Base-by-base conservation (phyloP, 768 basidiomycete genomes). In the Psilocybe sp. region DNA sequence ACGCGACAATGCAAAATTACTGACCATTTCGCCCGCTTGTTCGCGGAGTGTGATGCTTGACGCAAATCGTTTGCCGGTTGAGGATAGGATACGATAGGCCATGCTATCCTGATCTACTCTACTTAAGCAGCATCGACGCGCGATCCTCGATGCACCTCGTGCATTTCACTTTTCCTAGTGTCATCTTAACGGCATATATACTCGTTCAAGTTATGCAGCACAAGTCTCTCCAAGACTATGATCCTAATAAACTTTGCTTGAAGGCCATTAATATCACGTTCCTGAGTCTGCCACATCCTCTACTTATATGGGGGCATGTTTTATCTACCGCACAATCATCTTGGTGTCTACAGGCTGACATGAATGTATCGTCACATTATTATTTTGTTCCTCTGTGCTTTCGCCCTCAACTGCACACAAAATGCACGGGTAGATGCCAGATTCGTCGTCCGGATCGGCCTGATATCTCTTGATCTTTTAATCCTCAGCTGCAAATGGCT, bases 221-320 rank as follows among this genome's bases (percentile, higher is more conserved):
- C 7, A 28, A 28, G 23, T 28, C 7, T 28, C 23, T 28, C 23
- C 3, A 28, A 28, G 23, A 28, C 23, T 7, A 28, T 28, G 23
- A 28, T 54, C 41, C 40, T 48, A 36, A 57, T 56, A 31, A 33
- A 45, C 1, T 64, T 72, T 28, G 81, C 1, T 63, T 80, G 2
- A 78, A 82, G 56, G 74, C 62, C 1, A 68, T 82, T 4, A 77
- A 79, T n/a, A 66, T 82, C 14, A 55, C 80, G 47, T 81, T 80
- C 50, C n/a, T n/a, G n/a, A 76, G 77, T 50, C 54, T 84, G 8
- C 82, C 82, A 0, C 77, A 80, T 48, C 76, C 79, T 1, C 63
- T 82, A 18, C 66, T 84, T 38, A 74, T 83, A 68, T 84, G 81
- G 81, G 75, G 73, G 82, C 81, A 56, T 64, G 80, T 72, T 5